Percentiles rank a stretch among this genome's conserved stretches.
phyloP scores from a whole-genome alignment of 169 alveolate species.

The Babesia divergens region DNA sequence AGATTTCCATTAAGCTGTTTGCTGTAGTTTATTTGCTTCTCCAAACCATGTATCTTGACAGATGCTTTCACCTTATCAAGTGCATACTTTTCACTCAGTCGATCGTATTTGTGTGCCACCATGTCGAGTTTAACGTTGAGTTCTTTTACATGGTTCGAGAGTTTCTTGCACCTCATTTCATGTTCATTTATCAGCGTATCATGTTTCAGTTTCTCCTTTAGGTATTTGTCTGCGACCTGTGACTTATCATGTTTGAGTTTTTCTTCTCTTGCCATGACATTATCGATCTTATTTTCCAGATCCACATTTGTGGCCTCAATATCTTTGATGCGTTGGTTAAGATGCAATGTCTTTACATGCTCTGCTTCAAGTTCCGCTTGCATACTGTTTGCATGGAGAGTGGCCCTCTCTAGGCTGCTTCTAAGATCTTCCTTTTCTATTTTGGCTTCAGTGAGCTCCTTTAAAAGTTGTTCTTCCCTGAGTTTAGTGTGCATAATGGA shows the following conservation, averaged over 20 bases:
- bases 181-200: background rate
- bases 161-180: background rate
- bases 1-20: background rate
- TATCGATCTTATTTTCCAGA: constrained; percentile 20
- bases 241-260: background rate
- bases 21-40: background rate
- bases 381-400: background rate
- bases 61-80: background rate
- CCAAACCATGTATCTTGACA: background rate
- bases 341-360: background rate
- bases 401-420: background rate
- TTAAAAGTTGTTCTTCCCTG: background rate
- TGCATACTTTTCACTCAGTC: background rate
- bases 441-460: constrained; percentile 6
- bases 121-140: background rate
- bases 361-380: constrained; percentile 10
- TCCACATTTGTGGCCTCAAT: background rate
- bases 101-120: background rate
- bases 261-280: constrained; percentile 18
- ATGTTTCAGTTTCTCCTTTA: constrained; percentile 3
- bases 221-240: background rate
- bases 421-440: background rate
- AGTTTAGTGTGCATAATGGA: background rate
- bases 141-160: background rate
- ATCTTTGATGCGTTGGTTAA: constrained; percentile 1